Evolutionary conservation across 2,329 filamentous ascomycete genomes (phyloP), one percentile per base, ranked within the genome.

Genomic region (Coniochaeta pulveracea): DNA sequence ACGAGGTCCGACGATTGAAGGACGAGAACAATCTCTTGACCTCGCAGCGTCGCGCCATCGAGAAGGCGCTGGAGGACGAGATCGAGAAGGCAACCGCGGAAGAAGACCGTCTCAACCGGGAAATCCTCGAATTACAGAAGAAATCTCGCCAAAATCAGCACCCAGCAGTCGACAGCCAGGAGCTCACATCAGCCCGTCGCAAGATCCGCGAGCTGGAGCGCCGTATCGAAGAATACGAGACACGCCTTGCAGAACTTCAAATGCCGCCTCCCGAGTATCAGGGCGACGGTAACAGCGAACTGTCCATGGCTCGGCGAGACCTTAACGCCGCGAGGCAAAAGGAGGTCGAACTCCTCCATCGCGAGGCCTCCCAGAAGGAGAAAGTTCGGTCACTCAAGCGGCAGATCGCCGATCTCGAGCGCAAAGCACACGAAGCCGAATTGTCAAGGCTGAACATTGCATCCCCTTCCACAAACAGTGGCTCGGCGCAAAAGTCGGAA

Each of bases 141-240:
- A 60, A 56, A 42, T 42, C 62, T 27, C 57, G 48, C 41, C 62
- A 52, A 55, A 68, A 49, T 45, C 61, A 49, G 35, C 76, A 55
- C 53, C 69, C 47, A 46, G 28, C 15, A 11, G 28, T 14, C 5
- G 28, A 31, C 18, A 31, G 18, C 22, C 57, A 68, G 17, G 75
- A 76, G 39, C 55, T 74, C 21, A 59, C 66, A 32, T 64, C 73
- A 9, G 65, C 77, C 3, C 76, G 73, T 43, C 71, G 70, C 29
- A 79, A 70, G 26, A 69, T 80, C 23, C 67, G 71, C 33, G 72
- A 79, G 16, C 64, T 84, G n/a, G 76, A 85, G 50, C 62, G 64
- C 22, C 63, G 70, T 34, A 56, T 80, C 14, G 61, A 69, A 27
- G 67, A 74, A 34, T 68, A 70, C 41, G 64, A 74, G 36, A 53